Evolutionary conservation across 2,329 filamentous ascomycete species (phyloP), one percentile per base, ranked within the genome.

Genomic region (Ophiocordyceps unilateralis): DNA sequence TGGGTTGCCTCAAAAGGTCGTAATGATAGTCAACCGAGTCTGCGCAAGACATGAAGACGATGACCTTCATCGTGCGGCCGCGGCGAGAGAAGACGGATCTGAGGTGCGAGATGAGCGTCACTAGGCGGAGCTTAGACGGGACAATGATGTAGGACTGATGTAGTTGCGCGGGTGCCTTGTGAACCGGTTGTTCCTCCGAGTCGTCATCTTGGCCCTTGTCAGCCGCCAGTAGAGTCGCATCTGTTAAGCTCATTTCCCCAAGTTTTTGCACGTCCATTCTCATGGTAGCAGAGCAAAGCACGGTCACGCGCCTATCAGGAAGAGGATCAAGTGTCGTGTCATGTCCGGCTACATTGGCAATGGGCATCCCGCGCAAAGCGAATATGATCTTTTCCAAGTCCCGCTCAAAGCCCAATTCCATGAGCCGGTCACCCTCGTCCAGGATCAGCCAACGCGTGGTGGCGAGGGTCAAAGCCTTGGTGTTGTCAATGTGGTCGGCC

Each of bases 21-120:
- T 87, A 96, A 59, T 96, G 89, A 53, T 95, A 98, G 58, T 98
- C 87, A 46, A 96, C 91, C 1, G 86, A 91, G 58, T 98, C 91
- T 19, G 91, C 88, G 55, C 91, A 98, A 11, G 89, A 94, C 41
- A 98, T 83, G 64, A 98, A 98, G 30, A 98, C 72, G 47, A 98
- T 95, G 20, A 83, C 84, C 61, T 98, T 96, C 84, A 93, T 95
- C 17, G 93, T 83, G 1, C 85, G 86, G 0, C 87, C 89, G 59
- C 83, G 84, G 17, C 88, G 75, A 45, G 85, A 80, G 59, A 98
- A 96, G 0, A 87, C 79, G 17, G 86, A 79, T 57, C 89, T 93
- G 45, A 98, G 68, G 26, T 88, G 74, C 1, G 85, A 81, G 22
- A 87, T 78, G 19, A 98, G 70, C 0, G 89, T 88, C 3, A 98